These are phyloP conservation scores for Polygonum maritimum DNA, from an alignment of 148 eudicot genomes.

Conservation along the genomic window DNA sequence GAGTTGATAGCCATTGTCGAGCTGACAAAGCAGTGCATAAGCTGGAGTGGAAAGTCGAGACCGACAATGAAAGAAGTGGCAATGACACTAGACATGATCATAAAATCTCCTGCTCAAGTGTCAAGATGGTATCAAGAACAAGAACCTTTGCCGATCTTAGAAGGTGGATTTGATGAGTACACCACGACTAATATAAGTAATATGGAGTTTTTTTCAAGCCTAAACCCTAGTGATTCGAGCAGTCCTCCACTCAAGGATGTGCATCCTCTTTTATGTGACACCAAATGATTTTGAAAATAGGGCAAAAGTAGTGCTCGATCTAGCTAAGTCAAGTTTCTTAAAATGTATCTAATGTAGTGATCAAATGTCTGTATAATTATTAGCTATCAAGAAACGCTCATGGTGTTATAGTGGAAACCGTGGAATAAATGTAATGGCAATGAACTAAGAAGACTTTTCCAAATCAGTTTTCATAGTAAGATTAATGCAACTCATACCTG, in stretches of 20 bases:
- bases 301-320: neutral
- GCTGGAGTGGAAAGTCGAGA: neutral
- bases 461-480: no score
- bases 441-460: no score
- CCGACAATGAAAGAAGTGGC: slow-evolving; percentile 1
- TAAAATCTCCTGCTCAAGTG: neutral
- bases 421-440: no score
- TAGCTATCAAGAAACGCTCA: no score
- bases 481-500: no score
- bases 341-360: no score
- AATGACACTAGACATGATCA: neutral
- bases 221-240: neutral
- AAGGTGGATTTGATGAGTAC: neutral
- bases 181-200: neutral
- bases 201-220: neutral
- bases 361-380: no score
- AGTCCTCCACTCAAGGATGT: neutral
- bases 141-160: neutral
- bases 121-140: neutral
- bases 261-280: neutral
- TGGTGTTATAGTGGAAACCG: no score
- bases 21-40: neutral
- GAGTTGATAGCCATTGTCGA: neutral
- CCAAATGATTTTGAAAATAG: neutral
- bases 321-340: neutral